Evolutionary conservation across 2,329 filamentous ascomycete species (phyloP).

Genomic region (Neofusicoccum laricinum): DNA sequence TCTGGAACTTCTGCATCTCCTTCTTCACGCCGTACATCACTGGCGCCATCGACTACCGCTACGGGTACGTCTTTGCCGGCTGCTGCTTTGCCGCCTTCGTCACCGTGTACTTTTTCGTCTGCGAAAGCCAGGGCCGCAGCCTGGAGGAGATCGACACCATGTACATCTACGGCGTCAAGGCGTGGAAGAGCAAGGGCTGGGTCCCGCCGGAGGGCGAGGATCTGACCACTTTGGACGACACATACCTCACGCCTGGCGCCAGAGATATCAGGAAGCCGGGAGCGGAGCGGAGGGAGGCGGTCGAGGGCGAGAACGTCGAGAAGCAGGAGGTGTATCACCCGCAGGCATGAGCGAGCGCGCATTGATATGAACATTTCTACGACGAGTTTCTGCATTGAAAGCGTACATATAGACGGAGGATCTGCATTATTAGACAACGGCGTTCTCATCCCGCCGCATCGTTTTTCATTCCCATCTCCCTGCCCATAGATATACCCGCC

Average conservation of each 20-base stretch:
- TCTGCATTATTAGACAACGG: too few species aligned
- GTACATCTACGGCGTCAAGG: constrained; percentile 61
- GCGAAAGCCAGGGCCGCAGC: constrained; percentile 34
- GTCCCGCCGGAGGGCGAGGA: constrained; percentile 32
- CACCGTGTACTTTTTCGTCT: constrained; percentile 40
- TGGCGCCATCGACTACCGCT: constrained; percentile 36
- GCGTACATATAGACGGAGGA: too few species aligned
- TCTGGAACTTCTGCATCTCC: constrained; percentile 25
- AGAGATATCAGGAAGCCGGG: constrained; percentile 31
- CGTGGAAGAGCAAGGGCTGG: constrained; percentile 59
- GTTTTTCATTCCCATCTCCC: too few species aligned
- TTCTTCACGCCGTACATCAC: constrained; percentile 53
- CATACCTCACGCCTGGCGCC: constrained; percentile 33
- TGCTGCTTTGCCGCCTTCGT: constrained; percentile 33
- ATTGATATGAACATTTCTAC: too few species aligned
- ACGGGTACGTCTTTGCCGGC: constrained; percentile 39
- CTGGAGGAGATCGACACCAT: constrained; percentile 47
- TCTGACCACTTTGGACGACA: constrained; percentile 31
- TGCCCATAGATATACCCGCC: too few species aligned
- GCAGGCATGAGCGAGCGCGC: not conserved
- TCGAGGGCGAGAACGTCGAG: not conserved
- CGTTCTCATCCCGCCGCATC: too few species aligned
- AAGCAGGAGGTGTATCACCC: constrained; percentile 4
- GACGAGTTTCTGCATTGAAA: too few species aligned
- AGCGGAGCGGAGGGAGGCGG: not conserved